Base-by-base conservation (phyloP, 768 basidiomycete species). In the Exidia glandulosa region DNA sequence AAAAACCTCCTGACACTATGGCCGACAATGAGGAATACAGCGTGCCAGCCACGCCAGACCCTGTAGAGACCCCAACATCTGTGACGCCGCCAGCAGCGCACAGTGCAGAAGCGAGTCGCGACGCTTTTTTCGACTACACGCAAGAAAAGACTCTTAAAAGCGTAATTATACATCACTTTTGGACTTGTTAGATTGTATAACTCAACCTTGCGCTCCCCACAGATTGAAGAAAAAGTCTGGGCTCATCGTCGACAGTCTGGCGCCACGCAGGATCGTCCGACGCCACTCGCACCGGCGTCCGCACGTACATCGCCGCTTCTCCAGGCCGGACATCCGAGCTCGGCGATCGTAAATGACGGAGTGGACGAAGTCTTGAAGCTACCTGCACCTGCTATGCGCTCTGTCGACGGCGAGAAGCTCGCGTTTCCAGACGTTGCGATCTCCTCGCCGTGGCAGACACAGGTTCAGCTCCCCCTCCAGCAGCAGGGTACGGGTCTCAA, bases 171-270 rank as follows among this genome's bases (percentile, higher is more conserved):
- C 16, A 19, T 31, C 6, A 32, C 19, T 7, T 48, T 57, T 56
- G 29, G 62, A 54, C 27, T 56, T 56, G 32, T 45, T 47, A 57
- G 58, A 30, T 64, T 31, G 58, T 59, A 56, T n/a, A 32, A 45
- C 32, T 32, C 57, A 57, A 16, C 23, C 41, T 19, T 31, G 59
- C 25, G 25, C 30, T 66, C 16, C 27, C 7, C 32, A 29, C 61
- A 90, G 88, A 87, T 89, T 60, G 86, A 88, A 67, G 87, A 85
- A 68, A 90, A 87, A 65, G 79, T 77, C 63, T 81, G 77, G 76
- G 84, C 85, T 2, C 81, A 89, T 66, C 75, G 86, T 37, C 76
- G 85, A 60, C 69, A 76, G 32, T 88, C 85, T 59, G 75, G 45
- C 55, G 33, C 58, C 57, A 14, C 54, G 52, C 60, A 30, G 48